Evolutionary conservation across 805 yeast genomes (phyloP), one percentile per base, ranked within the genome.

Genomic region (Cyberlindnera galapagoensis): DNA sequence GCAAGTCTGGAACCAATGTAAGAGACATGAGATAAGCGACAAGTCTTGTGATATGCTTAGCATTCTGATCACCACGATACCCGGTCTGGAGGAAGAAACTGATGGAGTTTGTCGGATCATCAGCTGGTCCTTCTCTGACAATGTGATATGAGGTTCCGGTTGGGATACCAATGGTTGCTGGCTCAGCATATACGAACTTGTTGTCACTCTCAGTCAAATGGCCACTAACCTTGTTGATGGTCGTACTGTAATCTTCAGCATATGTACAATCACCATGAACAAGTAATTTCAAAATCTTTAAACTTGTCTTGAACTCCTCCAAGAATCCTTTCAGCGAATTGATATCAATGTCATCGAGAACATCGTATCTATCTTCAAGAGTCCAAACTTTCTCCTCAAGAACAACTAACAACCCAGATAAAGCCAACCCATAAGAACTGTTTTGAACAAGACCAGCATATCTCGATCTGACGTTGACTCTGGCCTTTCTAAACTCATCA

Each of bases 41-140:
- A 5, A 80, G 48, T 14, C 57, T 59, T 0, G 80, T 66, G 35
- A 76, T 34, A 0, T 74, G 50, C 26, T 61, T 54, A 1, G 48
- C 44, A 6, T 39, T 30, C 0, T 30, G 26, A 43, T 69, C 65
- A 3, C 46, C 46, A 32, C 80, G 54, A 10, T 44, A 36, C 1
- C 84, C 83, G 3, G 76, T 61, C 51, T 80, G 86, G 12, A 77
- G 49, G 44, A 69, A 80, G 40, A 63, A 65, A 3, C 65, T 65
- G 2, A 77, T 57, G 2, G 77, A 60, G 38, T 65, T 72, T 26
- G 72, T 67, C 7, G 71, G 73, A 45, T 77, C 83, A 19, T 55
- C 56, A 21, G 43, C 33, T 11, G 66, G 60, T 0, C 71, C 61
- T 1, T 40, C 28, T 11, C 60, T 51, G 14, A 54, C 53, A 25